Percentiles rank a stretch among this genome's conserved stretches.
Evolutionary conservation across 768 basidiomycete genomes (phyloP).

Genomic region (Kwoniella newhampshirensis): DNA sequence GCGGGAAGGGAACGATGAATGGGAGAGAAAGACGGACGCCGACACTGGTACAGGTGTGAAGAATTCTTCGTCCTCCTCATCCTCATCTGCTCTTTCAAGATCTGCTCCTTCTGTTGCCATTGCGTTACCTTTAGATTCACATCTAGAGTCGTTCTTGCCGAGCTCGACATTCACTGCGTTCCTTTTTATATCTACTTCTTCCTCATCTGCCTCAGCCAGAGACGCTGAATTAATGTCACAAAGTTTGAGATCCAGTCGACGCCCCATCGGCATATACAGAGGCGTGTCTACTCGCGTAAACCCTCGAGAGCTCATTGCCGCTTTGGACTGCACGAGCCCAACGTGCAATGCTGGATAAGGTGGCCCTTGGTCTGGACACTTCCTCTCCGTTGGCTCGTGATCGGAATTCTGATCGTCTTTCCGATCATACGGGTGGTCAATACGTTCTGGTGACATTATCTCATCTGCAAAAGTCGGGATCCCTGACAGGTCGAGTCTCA

Average conservation of each 20-base stretch:
- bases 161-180: neutral
- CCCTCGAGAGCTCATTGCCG: too few relatives aligned
- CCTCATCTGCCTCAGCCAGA: neutral
- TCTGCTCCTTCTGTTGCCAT: neutral
- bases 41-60: slow-evolving; percentile 12
- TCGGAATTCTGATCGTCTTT: too few relatives aligned
- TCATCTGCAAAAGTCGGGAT: slow-evolving; percentile 9
- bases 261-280: slow-evolving; percentile 6
- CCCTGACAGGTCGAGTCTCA: slow-evolving; percentile 8
- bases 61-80: slow-evolving; percentile 10
- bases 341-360: too few relatives aligned
- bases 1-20: neutral
- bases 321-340: too few relatives aligned
- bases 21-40: neutral
- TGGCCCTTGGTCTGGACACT: too few relatives aligned
- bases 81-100: neutral
- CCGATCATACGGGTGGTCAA: too few relatives aligned
- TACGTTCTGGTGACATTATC: neutral
- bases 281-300: slow-evolving; percentile 18
- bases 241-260: slow-evolving; percentile 1
- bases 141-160: neutral
- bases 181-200: too few relatives aligned
- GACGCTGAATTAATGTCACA: neutral
- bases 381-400: too few relatives aligned
- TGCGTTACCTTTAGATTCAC: too few relatives aligned